A percentile compares a stretch with the other conserved stretches of the same genome.
These are phyloP conservation scores for Exophiala sideris DNA, from an alignment of 2,329 filamentous ascomycete species.

Conservation along the genomic window DNA sequence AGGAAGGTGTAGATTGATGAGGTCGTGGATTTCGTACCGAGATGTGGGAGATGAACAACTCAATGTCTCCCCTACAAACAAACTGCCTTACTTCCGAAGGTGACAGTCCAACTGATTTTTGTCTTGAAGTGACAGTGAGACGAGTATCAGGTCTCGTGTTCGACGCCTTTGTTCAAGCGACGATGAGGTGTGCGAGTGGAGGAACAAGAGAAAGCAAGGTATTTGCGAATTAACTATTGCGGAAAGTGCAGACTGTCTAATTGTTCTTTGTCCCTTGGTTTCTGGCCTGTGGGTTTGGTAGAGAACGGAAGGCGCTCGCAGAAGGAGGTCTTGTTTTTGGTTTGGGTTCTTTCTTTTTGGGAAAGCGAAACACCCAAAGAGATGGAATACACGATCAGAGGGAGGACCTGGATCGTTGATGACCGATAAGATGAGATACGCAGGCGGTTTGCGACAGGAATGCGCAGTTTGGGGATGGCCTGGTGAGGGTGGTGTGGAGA, in stretches of 20 bases:
- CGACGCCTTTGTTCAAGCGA: slow-evolving; percentile 35
- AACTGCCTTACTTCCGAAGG: slow-evolving; percentile 22
- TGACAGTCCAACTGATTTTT: slow-evolving; percentile 14
- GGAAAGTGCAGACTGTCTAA: slow-evolving; percentile 27
- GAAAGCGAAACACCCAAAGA: slow-evolving; percentile 15
- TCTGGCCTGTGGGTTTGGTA: slow-evolving; percentile 6
- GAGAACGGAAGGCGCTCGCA: slow-evolving; percentile 20
- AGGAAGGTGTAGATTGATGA: slow-evolving; percentile 12
- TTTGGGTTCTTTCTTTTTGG: slow-evolving; percentile 2
- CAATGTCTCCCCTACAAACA: slow-evolving; percentile 83
- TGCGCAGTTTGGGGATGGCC: slow-evolving; percentile 15
- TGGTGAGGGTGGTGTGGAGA: slow-evolving; percentile 13
- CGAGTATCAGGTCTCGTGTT: slow-evolving; percentile 7
- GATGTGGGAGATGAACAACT: slow-evolving; percentile 90
- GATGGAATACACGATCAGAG: slow-evolving; percentile 18
- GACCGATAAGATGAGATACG: slow-evolving; percentile 7
- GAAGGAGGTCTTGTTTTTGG: background rate
- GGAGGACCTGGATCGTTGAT: slow-evolving; percentile 11
- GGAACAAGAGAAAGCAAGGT: slow-evolving; percentile 21
- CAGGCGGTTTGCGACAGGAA: slow-evolving; percentile 15
- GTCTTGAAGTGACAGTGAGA: slow-evolving; percentile 8
- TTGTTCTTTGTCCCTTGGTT: slow-evolving; percentile 16
- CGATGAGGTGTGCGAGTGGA: slow-evolving; percentile 43
- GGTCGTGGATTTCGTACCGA: slow-evolving; percentile 45
- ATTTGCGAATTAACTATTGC: slow-evolving; percentile 25